Conservation (phyloP, 148 eudicot species). For the Fagopyrum homotropicum region DNA sequence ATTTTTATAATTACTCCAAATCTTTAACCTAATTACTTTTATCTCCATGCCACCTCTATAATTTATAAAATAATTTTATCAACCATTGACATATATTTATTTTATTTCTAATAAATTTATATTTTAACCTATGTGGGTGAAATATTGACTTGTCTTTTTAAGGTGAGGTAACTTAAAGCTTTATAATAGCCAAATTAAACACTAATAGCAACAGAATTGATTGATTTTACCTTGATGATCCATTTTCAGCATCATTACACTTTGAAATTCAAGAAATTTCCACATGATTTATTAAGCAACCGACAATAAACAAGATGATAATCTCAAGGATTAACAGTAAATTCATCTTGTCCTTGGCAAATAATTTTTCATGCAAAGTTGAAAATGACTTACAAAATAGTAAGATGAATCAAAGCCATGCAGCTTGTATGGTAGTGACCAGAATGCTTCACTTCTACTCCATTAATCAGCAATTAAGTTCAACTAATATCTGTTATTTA, state of each 20-base stretch:
- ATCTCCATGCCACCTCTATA: too few relatives aligned
- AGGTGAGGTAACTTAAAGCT: neutral
- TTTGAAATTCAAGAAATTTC: neutral
- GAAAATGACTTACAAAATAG: neutral
- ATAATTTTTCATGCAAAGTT: conserved; percentile 5
- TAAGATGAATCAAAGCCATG: conserved; percentile 14
- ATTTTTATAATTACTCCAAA: too few relatives aligned
- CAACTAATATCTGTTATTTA: conserved; percentile 31
- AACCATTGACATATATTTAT: too few relatives aligned
- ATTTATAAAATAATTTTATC: too few relatives aligned
- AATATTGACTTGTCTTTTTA: too few relatives aligned
- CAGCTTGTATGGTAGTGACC: conserved; percentile 13
- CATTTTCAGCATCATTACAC: neutral
- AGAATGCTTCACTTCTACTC: conserved; percentile 43
- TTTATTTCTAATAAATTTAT: too few relatives aligned
- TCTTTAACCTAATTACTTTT: too few relatives aligned
- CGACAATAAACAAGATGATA: neutral
- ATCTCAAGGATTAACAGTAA: neutral
- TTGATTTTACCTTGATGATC: neutral
- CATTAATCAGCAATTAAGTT: conserved; percentile 31
- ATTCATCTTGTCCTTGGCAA: neutral
- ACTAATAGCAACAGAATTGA: neutral
- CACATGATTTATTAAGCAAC: neutral
- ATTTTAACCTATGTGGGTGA: too few relatives aligned
- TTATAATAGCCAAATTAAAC: neutral